phyloP scores from a whole-genome alignment of 495 filamentous ascomycete species.

The Tuber magnatum region DNA sequence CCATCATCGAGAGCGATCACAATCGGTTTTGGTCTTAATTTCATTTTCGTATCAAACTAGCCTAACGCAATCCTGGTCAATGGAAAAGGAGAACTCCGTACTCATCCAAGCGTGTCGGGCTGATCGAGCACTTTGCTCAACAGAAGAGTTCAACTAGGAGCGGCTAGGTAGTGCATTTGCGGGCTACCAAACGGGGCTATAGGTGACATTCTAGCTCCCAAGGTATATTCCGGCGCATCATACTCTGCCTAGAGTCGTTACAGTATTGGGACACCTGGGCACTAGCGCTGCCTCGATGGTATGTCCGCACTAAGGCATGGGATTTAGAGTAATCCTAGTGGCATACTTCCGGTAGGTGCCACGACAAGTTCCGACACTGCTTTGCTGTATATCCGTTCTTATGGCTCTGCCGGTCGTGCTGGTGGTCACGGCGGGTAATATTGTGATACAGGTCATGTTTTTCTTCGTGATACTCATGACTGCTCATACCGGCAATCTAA shows the following conservation, averaged over 20 bases:
- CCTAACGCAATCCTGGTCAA: slow-evolving; percentile 50
- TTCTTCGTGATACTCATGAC: slow-evolving; percentile 51
- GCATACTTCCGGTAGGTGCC: slow-evolving; percentile 41
- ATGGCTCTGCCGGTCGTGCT: slow-evolving; percentile 39
- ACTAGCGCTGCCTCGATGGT: slow-evolving; percentile 48
- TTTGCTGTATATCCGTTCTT: slow-evolving; percentile 26
- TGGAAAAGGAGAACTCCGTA: slow-evolving; percentile 47
- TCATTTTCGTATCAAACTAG: slow-evolving; percentile 52
- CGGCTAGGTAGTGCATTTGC: slow-evolving; percentile 44
- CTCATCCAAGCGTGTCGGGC: slow-evolving; percentile 44
- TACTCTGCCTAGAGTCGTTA: slow-evolving; percentile 50
- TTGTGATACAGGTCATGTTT: slow-evolving; percentile 45
- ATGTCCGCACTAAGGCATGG: slow-evolving; percentile 49
- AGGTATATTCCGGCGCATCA: slow-evolving; percentile 50
- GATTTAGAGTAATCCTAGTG: slow-evolving; percentile 46
- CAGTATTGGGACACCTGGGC: slow-evolving; percentile 46
- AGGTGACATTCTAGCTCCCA: slow-evolving; percentile 47
- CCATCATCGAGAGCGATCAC: slow-evolving; percentile 53
- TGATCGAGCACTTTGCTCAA: slow-evolving; percentile 42
- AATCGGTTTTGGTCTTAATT: slow-evolving; percentile 48
- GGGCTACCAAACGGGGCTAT: slow-evolving; percentile 48
- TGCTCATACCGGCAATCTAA: slow-evolving; percentile 50
- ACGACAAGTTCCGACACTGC: slow-evolving; percentile 17
- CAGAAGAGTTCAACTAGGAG: slow-evolving; percentile 43
- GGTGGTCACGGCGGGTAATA: slow-evolving; percentile 33